phyloP scores from a whole-genome alignment of 2,329 filamentous ascomycete genomes.

The Zasmidium angulare region DNA sequence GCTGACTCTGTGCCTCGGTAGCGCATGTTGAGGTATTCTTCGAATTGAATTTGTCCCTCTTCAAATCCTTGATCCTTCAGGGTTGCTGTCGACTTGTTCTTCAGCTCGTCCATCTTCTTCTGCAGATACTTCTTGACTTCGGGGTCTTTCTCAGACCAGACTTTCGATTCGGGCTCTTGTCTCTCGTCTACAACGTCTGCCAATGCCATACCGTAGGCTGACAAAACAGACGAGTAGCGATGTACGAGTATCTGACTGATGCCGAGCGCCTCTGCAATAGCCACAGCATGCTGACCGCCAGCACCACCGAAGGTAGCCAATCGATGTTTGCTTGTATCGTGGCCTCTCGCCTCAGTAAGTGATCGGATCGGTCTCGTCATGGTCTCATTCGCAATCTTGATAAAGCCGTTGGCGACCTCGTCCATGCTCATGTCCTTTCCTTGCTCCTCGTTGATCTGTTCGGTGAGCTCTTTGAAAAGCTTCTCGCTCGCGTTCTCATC shows the following conservation, averaged over 20 bases:
- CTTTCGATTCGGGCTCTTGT: constrained; percentile 70
- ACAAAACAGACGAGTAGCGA: constrained; percentile 83
- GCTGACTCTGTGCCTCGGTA: constrained; percentile 90
- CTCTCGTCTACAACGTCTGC: constrained; percentile 91
- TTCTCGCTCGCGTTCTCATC: constrained; percentile 74
- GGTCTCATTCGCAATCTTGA: constrained; percentile 86
- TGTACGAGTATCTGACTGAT: constrained; percentile 85
- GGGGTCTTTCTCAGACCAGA: constrained; percentile 58
- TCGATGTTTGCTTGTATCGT: constrained; percentile 86
- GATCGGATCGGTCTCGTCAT: constrained; percentile 90
- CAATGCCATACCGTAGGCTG: constrained; percentile 88
- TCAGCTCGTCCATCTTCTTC: constrained; percentile 74
- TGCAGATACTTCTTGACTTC: constrained; percentile 63
- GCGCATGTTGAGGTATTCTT: constrained; percentile 92
- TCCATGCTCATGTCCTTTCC: constrained; percentile 69
- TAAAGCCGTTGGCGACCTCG: constrained; percentile 84
- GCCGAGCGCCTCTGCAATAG: constrained; percentile 80
- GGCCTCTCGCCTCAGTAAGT: constrained; percentile 87
- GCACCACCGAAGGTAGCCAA: constrained; percentile 90
- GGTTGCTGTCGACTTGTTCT: constrained; percentile 67
- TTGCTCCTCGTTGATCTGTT: constrained; percentile 73
- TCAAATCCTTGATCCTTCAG: constrained; percentile 77
- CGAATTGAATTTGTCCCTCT: constrained; percentile 72
- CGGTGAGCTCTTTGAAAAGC: constrained; percentile 72
- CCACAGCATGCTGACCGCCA: constrained; percentile 88